Conservation (phyloP, 2,329 filamentous ascomycete species). For the Dendryphion nanum region DNA sequence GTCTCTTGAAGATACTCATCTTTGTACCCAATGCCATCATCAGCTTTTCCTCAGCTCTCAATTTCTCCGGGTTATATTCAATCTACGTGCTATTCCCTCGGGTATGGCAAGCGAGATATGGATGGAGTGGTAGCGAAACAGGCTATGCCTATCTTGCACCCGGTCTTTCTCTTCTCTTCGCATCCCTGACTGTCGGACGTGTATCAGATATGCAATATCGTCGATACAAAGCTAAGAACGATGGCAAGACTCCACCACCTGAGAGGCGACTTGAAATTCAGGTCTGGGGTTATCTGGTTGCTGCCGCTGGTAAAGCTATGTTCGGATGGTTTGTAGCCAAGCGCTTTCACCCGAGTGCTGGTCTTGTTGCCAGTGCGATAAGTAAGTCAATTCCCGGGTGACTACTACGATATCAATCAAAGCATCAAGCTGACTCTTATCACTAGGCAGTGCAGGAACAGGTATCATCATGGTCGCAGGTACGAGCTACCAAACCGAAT, state of each 20-base stretch:
- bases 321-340: slow-evolving; percentile 43
- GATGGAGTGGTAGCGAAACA: slow-evolving; percentile 33
- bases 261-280: slow-evolving; percentile 43
- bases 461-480: slow-evolving; percentile 45
- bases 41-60: too few species aligned
- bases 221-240: slow-evolving; percentile 14
- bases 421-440: too few species aligned
- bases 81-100: too few species aligned
- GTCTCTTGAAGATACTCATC: slow-evolving; percentile 22
- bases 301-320: slow-evolving; percentile 39
- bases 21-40: slow-evolving; percentile 30
- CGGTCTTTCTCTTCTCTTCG: slow-evolving; percentile 31
- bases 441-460: slow-evolving; percentile 38
- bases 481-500: slow-evolving; percentile 45
- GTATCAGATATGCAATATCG: slow-evolving; percentile 40
- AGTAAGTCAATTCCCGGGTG: too few species aligned
- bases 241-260: slow-evolving; percentile 29
- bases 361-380: slow-evolving; percentile 28
- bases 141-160: slow-evolving; percentile 41
- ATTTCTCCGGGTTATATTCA: too few species aligned
- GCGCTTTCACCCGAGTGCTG: slow-evolving; percentile 17
- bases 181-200: slow-evolving; percentile 40
- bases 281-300: slow-evolving; percentile 41
- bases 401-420: too few species aligned
- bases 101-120: slow-evolving; percentile 31